Conservation (phyloP, 495 filamentous ascomycete genomes). For the Aspergillus campestris region DNA sequence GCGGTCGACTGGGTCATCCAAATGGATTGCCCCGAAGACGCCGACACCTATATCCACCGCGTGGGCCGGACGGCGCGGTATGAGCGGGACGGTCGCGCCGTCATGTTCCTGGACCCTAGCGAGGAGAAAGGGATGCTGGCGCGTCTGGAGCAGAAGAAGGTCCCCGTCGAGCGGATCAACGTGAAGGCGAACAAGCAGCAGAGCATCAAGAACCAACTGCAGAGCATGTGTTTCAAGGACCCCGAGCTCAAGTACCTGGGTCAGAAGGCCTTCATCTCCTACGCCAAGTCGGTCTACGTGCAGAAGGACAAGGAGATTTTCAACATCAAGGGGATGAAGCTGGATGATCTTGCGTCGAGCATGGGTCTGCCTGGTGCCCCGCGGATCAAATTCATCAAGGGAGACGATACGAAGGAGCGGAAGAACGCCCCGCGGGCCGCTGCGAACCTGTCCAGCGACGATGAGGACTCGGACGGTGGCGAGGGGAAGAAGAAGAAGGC, state of each 20-base stretch:
- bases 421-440: conserved; percentile 74
- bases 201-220: conserved; percentile 71
- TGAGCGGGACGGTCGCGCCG: conserved; percentile 75
- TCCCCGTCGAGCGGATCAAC: conserved; percentile 76
- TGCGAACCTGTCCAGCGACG: conserved; percentile 39
- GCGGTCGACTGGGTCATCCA: conserved; percentile 98
- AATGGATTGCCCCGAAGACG: conserved; percentile 89
- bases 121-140: conserved; percentile 83
- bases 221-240: conserved; percentile 91
- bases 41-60: conserved; percentile 94
- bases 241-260: conserved; percentile 90
- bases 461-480: conserved; percentile 48
- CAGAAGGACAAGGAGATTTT: conserved; percentile 94
- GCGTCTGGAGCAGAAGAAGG: conserved; percentile 76
- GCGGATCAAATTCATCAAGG: conserved; percentile 84
- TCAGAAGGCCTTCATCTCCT: conserved; percentile 91
- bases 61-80: conserved; percentile 94
- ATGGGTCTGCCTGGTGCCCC: conserved; percentile 85
- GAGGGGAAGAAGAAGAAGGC: conserved; percentile 32
- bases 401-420: conserved; percentile 69
- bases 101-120: conserved; percentile 84
- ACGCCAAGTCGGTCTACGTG: conserved; percentile 71
- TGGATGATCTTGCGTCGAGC: conserved; percentile 80
- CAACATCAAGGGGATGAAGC: conserved; percentile 64
- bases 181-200: conserved; percentile 84